phyloP scores from a whole-genome alignment of 2,329 filamentous ascomycete genomes.

The Emmonsiellopsis sp. region DNA sequence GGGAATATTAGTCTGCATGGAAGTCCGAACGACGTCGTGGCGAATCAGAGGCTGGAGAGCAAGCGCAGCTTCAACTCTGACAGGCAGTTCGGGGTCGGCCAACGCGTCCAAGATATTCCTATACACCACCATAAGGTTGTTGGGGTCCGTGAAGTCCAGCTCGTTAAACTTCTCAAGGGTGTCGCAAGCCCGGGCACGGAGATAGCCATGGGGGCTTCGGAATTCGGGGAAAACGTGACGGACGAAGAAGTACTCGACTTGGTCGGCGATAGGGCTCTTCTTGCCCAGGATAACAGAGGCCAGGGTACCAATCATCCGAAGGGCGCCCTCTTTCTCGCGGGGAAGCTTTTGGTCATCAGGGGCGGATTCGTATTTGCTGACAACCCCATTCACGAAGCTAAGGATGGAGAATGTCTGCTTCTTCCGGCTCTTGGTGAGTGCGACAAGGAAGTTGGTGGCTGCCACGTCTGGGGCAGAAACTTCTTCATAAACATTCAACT shows the following conservation, averaged over 20 bases:
- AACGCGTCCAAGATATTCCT: conserved; percentile 94
- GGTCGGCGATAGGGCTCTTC: conserved; percentile 95
- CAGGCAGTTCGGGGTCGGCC: conserved; percentile 86
- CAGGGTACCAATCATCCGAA: conserved; percentile 94
- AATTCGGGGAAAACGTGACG: conserved; percentile 98
- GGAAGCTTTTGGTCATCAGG: conserved; percentile 87
- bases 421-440: conserved; percentile 84
- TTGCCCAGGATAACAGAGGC: conserved; percentile 92
- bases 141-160: conserved; percentile 90
- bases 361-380: conserved; percentile 81
- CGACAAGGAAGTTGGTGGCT: conserved; percentile 92
- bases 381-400: conserved; percentile 88
- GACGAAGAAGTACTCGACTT: conserved; percentile 97
- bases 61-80: conserved; percentile 86
- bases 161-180: conserved; percentile 97
- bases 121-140: conserved; percentile 94
- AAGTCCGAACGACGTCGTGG: conserved; percentile 85
- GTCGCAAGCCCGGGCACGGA: conserved; percentile 90
- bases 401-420: conserved; percentile 95
- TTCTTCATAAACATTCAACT: conserved; percentile 96
- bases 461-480: conserved; percentile 91
- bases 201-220: conserved; percentile 80
- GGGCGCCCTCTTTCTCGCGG: conserved; percentile 87
- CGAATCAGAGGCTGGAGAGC: conserved; percentile 92
- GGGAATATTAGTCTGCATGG: conserved; percentile 96